Conservation (phyloP, 805 yeast genomes). For the Candida takata region DNA sequence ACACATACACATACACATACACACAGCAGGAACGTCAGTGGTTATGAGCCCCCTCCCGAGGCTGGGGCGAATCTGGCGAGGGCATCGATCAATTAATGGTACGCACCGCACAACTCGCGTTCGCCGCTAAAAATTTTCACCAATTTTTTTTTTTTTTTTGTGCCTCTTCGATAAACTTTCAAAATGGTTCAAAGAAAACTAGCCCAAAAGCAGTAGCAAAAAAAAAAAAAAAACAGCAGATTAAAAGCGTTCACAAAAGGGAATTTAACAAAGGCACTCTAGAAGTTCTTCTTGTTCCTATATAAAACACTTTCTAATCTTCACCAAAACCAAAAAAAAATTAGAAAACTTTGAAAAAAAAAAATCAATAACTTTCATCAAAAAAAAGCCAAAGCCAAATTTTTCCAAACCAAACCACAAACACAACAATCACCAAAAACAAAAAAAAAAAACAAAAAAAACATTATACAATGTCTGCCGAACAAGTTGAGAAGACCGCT, state of each 20-base stretch:
- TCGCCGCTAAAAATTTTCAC: constrained; percentile 1
- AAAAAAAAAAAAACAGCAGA: too few relatives aligned
- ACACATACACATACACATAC: too few relatives aligned
- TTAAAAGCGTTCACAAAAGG: neutral
- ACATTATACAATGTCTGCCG: constrained; percentile 34
- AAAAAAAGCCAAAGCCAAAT: too few relatives aligned
- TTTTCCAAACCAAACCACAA: constrained; percentile 2
- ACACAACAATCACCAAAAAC: constrained; percentile 1
- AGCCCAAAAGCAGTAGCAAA: too few relatives aligned
- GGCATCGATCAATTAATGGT: neutral
- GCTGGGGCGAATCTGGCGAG: too few relatives aligned
- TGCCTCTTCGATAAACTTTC: neutral
- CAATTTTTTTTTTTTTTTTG: too few relatives aligned
- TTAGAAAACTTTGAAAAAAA: constrained; percentile 14
- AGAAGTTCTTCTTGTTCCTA: neutral
- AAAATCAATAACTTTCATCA: constrained; percentile 1
- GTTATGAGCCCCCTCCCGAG: too few relatives aligned
- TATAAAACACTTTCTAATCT: constrained; percentile 1
- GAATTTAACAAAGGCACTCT: neutral
- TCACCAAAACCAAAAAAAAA: constrained; percentile 20
- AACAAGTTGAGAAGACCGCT: constrained; percentile 34
- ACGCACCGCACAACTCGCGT: neutral
- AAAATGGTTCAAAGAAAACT: neutral
- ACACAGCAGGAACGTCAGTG: too few relatives aligned
- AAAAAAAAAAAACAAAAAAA: constrained; percentile 24